Percentiles rank a stretch among this genome's conserved stretches.
Evolutionary conservation across 164 flowering plant species (phyloP).

Genomic region (Aristolochia contorta): DNA sequence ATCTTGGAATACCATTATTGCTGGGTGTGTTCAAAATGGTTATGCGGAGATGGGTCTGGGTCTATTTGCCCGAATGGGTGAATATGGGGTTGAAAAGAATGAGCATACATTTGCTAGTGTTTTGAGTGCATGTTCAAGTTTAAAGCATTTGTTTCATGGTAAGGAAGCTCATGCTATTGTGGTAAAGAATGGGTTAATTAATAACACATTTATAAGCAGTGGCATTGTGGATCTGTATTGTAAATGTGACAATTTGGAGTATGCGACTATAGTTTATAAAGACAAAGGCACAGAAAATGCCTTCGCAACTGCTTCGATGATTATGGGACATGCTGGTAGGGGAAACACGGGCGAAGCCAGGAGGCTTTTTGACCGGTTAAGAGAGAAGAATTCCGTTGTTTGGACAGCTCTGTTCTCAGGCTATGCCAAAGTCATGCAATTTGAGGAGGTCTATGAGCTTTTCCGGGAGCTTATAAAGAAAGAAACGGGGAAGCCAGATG

Average conservation of each 20-base stretch:
- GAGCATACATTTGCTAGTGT: conserved; percentile 53
- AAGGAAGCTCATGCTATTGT: conserved; percentile 59
- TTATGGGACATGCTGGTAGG: conserved; percentile 43
- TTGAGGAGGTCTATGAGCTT: conserved; percentile 48
- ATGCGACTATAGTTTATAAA: conserved; percentile 42
- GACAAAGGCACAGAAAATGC: conserved; percentile 20
- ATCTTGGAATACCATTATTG: conserved; percentile 77
- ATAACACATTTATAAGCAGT: conserved; percentile 49
- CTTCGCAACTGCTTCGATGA: conserved; percentile 50
- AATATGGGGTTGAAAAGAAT: conserved; percentile 35
- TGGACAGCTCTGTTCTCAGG: conserved; percentile 81
- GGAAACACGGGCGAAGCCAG: conserved; percentile 60
- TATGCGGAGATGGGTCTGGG: conserved; percentile 30
- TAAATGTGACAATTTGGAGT: conserved; percentile 56
- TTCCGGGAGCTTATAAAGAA: conserved; percentile 26
- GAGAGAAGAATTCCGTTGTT: conserved; percentile 44
- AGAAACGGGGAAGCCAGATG: conserved; percentile 30
- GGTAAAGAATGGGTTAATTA: conserved; percentile 36
- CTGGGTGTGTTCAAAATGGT: conserved; percentile 56
- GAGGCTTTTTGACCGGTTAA: conserved; percentile 48
- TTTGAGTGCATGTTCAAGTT: conserved; percentile 50
- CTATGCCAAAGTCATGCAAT: conserved; percentile 41
- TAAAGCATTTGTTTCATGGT: conserved; percentile 38
- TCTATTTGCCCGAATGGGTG: conserved; percentile 42
- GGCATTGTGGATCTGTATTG: conserved; percentile 68